Percentiles rank a stretch among this genome's conserved stretches.
Evolutionary conservation across 2,329 filamentous ascomycete genomes (phyloP).

Genomic region (Davidsoniella eucalypti): DNA sequence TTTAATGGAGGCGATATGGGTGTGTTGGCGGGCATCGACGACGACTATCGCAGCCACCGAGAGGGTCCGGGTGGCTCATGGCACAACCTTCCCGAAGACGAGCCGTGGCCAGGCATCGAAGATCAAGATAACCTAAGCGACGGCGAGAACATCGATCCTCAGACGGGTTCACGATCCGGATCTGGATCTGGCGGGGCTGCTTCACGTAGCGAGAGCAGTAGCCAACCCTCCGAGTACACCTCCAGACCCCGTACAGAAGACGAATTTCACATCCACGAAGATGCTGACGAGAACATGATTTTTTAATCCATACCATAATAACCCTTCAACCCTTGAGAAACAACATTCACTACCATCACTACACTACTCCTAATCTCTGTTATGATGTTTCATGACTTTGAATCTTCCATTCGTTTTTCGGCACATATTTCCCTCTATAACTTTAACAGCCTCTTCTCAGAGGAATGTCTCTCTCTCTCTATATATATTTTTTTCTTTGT

Average conservation of each 20-base stretch:
- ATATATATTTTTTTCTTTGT: neutral
- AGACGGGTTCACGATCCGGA: neutral
- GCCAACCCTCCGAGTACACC: conserved; percentile 39
- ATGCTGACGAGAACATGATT: conserved; percentile 16
- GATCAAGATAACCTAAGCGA: conserved; percentile 27
- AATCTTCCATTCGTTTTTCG: neutral
- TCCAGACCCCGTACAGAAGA: conserved; percentile 28
- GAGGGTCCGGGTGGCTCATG: neutral
- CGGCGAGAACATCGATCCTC: conserved; percentile 34
- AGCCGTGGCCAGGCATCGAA: conserved; percentile 40
- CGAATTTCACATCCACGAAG: conserved; percentile 27
- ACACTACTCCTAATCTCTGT: neutral
- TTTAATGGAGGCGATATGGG: neutral
- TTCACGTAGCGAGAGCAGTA: conserved; percentile 22
- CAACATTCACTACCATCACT: neutral
- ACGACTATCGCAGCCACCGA: conserved; percentile 14
- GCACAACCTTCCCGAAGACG: conserved; percentile 31
- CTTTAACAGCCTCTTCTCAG: neutral
- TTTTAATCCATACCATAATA: neutral
- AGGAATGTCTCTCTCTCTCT: neutral
- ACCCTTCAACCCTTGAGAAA: too few relatives aligned
- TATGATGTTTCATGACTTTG: neutral
- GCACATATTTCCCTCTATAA: neutral
- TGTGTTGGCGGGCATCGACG: neutral
- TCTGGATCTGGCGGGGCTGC: neutral